Evolutionary conservation across 2,329 filamentous ascomycete genomes (phyloP).

Genomic region (Alternaria novae-zelandiae): DNA sequence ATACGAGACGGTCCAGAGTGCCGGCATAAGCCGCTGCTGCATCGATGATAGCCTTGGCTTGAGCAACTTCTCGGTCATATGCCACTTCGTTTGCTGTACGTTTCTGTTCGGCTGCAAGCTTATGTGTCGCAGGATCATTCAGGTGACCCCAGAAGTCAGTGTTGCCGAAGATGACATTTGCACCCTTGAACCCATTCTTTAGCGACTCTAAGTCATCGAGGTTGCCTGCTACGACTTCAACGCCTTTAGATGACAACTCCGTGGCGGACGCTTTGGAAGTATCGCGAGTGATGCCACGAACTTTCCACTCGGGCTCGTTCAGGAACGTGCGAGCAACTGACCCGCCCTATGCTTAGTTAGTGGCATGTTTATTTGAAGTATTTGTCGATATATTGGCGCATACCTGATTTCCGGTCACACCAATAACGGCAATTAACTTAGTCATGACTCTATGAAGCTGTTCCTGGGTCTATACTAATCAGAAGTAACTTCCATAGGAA

Average conservation of each 20-base stretch:
- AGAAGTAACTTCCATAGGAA: background rate
- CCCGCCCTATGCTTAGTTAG: slow-evolving; percentile 8
- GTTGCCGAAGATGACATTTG: slow-evolving; percentile 45
- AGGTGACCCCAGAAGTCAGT: slow-evolving; percentile 49
- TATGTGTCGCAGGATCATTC: slow-evolving; percentile 1
- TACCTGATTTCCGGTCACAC: slow-evolving; percentile 28
- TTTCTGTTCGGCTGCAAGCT: slow-evolving; percentile 31
- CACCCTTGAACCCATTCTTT: slow-evolving; percentile 20
- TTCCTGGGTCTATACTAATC: background rate
- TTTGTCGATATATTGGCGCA: background rate
- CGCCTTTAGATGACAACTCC: slow-evolving; percentile 28
- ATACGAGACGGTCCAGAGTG: slow-evolving; percentile 52
- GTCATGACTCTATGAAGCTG: background rate
- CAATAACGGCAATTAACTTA: slow-evolving; percentile 27
- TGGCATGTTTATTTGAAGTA: background rate
- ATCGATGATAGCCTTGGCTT: slow-evolving; percentile 51
- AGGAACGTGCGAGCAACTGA: slow-evolving; percentile 32
- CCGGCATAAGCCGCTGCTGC: slow-evolving; percentile 46
- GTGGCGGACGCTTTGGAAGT: slow-evolving; percentile 45
- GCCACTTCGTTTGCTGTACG: slow-evolving; percentile 39
- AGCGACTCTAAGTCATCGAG: slow-evolving; percentile 22
- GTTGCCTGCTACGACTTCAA: slow-evolving; percentile 22
- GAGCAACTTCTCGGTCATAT: slow-evolving; percentile 44
- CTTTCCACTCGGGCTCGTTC: slow-evolving; percentile 24
- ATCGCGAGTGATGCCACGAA: slow-evolving; percentile 54